Evolutionary conservation across 257 asterid genomes (phyloP), one percentile per base, ranked within the genome.

Genomic region (Nicotiana undulata): DNA sequence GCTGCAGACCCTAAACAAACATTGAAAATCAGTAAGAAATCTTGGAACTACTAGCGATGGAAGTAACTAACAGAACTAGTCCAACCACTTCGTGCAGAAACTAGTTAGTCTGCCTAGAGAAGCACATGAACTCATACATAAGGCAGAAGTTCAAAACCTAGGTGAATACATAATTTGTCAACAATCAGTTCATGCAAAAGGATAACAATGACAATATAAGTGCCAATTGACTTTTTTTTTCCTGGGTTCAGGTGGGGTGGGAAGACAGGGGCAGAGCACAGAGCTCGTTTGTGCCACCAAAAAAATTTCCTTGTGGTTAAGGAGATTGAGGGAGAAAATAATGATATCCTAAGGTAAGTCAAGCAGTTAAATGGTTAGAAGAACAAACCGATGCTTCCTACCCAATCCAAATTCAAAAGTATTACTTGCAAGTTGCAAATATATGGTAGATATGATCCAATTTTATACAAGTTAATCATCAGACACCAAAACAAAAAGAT

Each of bases 1-100:
- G 92, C 72, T 90, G 97, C 77, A 93, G 89, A 79, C 99, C 97
- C 99, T 93, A 82, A 40, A 66, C 63, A 77, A 79, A 75, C 28
- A 79, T 56, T 79, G 77, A 24, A 81, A 7, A 51, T 63, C 81
- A 46, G 60, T 63, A 74, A 82, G 79, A 85, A 26, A 59, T 44
- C 29, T 76, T 2, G 56, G 72, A 63, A 61, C 65, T 12, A 79
- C 82, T 49, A 51, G 37, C 37, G 66, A 26, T 72, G 56, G 24
- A 40, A 76, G 63, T 77, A 59, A 67, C 59, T 34, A 65, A 61
- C 34, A 82, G 59, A 67, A 65, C 34, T 17, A 37, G 77, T n/a
- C 65, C 56, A 76, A 11, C 22, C 77, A 70, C 15, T 70, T 40
- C 5, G 37, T 44, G 37, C 22, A 18, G 46, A 44, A 20, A 44